Percentiles rank a stretch among this genome's conserved stretches.
phyloP scores from a whole-genome alignment of 106 monocot genomes.

The Chionographis japonica region DNA sequence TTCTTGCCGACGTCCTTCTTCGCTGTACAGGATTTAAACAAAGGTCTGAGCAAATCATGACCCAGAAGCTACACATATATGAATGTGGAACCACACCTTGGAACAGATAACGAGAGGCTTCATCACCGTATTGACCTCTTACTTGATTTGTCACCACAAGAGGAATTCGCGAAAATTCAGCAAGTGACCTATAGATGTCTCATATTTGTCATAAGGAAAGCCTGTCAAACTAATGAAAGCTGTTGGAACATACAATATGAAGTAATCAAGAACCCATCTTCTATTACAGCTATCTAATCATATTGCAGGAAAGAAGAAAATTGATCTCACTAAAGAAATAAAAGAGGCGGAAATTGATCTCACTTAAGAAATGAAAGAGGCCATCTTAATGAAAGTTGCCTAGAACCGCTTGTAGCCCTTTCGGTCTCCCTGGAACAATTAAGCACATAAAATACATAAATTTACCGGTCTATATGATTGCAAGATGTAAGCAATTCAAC shows the following conservation, averaged over 20 bases:
- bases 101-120: conserved; percentile 54
- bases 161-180: conserved; percentile 89
- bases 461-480: background rate
- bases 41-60: background rate
- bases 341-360: conserved; percentile 32
- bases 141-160: conserved; percentile 95
- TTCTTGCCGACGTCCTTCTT: conserved; percentile 9
- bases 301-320: background rate
- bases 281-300: no score
- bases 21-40: conserved; percentile 25
- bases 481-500: background rate
- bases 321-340: conserved; percentile 78
- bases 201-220: background rate
- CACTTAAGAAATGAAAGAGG: conserved; percentile 88
- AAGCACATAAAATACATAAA: background rate
- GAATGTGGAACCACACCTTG: conserved; percentile 44
- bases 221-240: background rate
- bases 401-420: conserved; percentile 16
- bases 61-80: background rate
- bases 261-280: no score
- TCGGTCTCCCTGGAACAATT: conserved; percentile 56
- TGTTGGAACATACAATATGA: no score
- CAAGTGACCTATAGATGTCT: conserved; percentile 60
- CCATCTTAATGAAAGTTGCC: conserved; percentile 36
- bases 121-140: conserved; percentile 53